These are phyloP conservation scores for Calonectria pteridis DNA, from an alignment of 2,329 filamentous ascomycete species.

Conservation along the genomic window DNA sequence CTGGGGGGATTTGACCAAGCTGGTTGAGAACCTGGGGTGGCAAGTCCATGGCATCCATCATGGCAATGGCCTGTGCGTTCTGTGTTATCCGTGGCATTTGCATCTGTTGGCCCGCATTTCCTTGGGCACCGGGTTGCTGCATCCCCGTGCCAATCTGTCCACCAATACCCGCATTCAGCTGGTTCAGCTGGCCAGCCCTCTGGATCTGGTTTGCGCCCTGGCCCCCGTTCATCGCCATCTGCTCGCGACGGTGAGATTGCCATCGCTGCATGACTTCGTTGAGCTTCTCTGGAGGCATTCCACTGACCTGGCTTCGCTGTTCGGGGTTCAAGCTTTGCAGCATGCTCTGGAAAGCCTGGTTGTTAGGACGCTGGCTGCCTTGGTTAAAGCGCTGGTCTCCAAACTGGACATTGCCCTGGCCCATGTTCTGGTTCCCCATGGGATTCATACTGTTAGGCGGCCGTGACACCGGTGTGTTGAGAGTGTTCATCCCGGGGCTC, in stretches of 20 bases:
- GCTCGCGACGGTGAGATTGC: constrained; percentile 55
- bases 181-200: constrained; percentile 48
- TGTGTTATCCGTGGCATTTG: constrained; percentile 44
- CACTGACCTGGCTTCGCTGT: constrained; percentile 58
- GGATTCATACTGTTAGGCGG: constrained; percentile 59
- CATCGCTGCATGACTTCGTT: constrained; percentile 65
- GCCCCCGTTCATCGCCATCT: constrained; percentile 49
- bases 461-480: constrained; percentile 65
- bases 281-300: constrained; percentile 62
- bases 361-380: constrained; percentile 60
- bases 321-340: constrained; percentile 60
- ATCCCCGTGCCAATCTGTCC: constrained; percentile 47
- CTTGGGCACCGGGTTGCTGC: constrained; percentile 45
- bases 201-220: constrained; percentile 50
- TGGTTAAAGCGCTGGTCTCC: constrained; percentile 67
- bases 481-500: constrained; percentile 70
- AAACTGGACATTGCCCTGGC: constrained; percentile 61
- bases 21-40: constrained; percentile 51
- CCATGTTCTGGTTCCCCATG: constrained; percentile 57
- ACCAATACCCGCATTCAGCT: constrained; percentile 49
- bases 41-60: constrained; percentile 64
- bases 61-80: constrained; percentile 50
- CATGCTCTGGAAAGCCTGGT: constrained; percentile 56
- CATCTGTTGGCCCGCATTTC: constrained; percentile 45
- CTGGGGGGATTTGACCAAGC: constrained; percentile 51